phyloP scores from a whole-genome alignment of 1,139 yeast genomes.

The Kodamaea alishanica region DNA sequence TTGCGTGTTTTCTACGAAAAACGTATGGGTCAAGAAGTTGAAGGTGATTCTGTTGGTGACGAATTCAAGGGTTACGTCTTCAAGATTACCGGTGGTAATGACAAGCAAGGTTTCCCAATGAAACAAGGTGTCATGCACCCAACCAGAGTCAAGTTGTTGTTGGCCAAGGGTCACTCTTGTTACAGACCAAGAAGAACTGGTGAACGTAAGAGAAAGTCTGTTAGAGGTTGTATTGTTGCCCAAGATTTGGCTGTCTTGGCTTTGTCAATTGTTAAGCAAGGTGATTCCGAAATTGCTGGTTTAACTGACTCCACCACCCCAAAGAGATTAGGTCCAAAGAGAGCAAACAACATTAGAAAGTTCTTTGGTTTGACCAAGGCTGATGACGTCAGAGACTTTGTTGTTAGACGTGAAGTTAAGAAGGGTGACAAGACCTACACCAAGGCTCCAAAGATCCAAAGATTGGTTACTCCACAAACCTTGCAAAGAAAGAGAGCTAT shows the following conservation, averaged over 20 bases:
- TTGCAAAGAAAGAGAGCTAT: slow-evolving; percentile 99
- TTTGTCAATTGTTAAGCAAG: slow-evolving; percentile 93
- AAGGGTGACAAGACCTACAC: slow-evolving; percentile 99
- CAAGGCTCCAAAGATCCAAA: slow-evolving; percentile 99
- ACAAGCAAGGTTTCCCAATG: slow-evolving; percentile 99
- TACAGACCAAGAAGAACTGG: slow-evolving; percentile 99
- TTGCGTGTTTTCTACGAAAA: slow-evolving; percentile 98
- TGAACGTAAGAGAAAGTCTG: slow-evolving; percentile 99
- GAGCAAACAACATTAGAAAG: slow-evolving; percentile 99
- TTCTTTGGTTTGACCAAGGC: slow-evolving; percentile 98
- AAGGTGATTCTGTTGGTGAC: slow-evolving; percentile 97
- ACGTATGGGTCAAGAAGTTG: slow-evolving; percentile 99
- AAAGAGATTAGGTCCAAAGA: slow-evolving; percentile 99
- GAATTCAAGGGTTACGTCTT: slow-evolving; percentile 99
- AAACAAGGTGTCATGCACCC: slow-evolving; percentile 99
- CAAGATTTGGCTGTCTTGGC: slow-evolving; percentile 95
- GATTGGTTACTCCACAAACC: slow-evolving; percentile 98
- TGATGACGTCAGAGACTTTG: slow-evolving; percentile 93
- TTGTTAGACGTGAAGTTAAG: slow-evolving; percentile 96
- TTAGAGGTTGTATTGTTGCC: slow-evolving; percentile 99
- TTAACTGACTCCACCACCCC: slow-evolving; percentile 92
- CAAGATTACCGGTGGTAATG: slow-evolving; percentile 99
- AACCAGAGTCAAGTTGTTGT: slow-evolving; percentile 96
- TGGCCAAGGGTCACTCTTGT: slow-evolving; percentile 94
- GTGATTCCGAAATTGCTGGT: slow-evolving; percentile 94